Conservation (phyloP, 371 early-diverging fungal genomes). For the Umbelopsis sp. region DNA sequence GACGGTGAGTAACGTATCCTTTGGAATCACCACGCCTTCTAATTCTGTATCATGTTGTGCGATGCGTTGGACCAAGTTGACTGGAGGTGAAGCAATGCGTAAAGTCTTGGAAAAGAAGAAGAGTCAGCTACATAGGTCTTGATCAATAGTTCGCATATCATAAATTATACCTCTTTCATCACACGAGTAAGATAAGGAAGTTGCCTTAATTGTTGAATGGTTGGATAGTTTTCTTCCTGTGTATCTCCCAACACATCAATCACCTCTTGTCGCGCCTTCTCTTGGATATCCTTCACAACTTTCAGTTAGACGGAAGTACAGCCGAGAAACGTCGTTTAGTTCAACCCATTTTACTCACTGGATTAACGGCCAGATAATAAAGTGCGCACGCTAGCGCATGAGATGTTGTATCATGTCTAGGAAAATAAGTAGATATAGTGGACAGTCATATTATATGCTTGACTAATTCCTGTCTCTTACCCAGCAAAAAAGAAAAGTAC, state of each 20-base stretch:
- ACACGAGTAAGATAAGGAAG: conserved; percentile 49
- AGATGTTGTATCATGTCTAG: conserved; percentile 59
- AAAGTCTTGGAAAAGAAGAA: conserved; percentile 31
- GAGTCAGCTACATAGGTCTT: background rate
- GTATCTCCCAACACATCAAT: conserved; percentile 53
- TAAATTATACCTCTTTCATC: conserved; percentile 32
- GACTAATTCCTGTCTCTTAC: background rate
- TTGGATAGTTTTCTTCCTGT: conserved; percentile 43
- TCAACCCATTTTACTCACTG: conserved; percentile 27
- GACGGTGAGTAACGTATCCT: conserved; percentile 39
- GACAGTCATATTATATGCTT: background rate
- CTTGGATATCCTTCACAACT: conserved; percentile 43
- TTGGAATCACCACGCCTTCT: conserved; percentile 47
- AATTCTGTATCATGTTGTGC: conserved; percentile 43
- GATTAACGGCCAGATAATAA: conserved; percentile 49
- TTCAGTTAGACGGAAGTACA: background rate
- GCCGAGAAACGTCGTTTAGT: background rate
- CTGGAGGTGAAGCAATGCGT: conserved; percentile 41
- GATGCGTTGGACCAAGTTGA: conserved; percentile 27
- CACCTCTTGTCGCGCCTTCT: conserved; percentile 53
- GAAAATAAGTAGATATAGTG: background rate
- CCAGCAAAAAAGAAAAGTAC: conserved; percentile 31
- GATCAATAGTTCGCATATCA: too few relatives aligned
- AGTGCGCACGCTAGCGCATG: conserved; percentile 45
- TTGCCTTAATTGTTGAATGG: conserved; percentile 43